Evolutionary conservation across 1,139 yeast species (phyloP).

Genomic region (Saccharomyces hybrid): DNA sequence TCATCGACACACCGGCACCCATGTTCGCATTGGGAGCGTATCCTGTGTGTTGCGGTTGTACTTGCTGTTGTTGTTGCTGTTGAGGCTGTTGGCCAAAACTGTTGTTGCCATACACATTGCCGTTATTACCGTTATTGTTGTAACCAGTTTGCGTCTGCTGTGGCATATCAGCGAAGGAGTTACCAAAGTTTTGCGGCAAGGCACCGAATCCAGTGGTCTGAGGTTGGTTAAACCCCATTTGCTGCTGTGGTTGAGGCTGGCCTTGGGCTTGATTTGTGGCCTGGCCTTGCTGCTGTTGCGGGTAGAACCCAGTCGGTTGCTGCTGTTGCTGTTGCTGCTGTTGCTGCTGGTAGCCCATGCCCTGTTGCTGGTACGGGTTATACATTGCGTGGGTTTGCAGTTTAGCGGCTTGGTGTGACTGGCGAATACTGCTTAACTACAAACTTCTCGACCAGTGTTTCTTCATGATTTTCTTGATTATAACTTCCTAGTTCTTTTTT

Average conservation of each 20-base stretch:
- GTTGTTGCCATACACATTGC: background rate
- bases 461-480: background rate
- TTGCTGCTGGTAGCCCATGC: slow-evolving; percentile 1
- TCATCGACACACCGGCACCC: background rate
- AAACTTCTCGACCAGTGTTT: background rate
- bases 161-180: background rate
- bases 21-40: background rate
- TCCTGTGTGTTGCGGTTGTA: background rate
- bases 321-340: slow-evolving; percentile 1
- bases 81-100: background rate
- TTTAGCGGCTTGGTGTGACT: background rate
- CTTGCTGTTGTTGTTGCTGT: slow-evolving; percentile 1
- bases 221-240: background rate
- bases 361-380: slow-evolving; percentile 1
- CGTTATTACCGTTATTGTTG: background rate
- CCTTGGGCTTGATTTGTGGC: background rate
- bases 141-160: background rate
- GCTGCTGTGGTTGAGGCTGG: slow-evolving; percentile 2
- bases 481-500: background rate
- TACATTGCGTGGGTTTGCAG: background rate
- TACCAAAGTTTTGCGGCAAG: background rate
- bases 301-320: background rate
- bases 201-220: background rate
- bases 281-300: slow-evolving; percentile 1
- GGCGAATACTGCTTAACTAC: background rate